Evolutionary conservation across 1,284 basidiomycete genomes (phyloP).

Genomic region (Inonotus obliquus): DNA sequence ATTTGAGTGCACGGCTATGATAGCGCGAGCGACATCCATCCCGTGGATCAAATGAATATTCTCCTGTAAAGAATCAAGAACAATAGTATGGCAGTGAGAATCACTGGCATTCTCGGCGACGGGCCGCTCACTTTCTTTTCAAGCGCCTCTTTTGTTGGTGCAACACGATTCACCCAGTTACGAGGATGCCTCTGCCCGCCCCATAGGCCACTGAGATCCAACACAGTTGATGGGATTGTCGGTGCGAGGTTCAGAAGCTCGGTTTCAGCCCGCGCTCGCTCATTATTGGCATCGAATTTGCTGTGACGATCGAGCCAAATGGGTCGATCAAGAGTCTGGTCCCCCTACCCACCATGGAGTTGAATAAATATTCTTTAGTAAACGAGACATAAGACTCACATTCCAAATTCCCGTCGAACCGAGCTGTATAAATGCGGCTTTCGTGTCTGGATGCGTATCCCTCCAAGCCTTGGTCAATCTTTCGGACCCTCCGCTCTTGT

Average conservation of each 20-base stretch:
- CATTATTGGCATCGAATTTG: constrained; percentile 34
- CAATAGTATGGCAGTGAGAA: neutral
- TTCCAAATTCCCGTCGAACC: constrained; percentile 62
- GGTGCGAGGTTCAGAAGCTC: constrained; percentile 49
- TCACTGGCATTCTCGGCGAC: neutral
- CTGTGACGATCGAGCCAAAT: constrained; percentile 52
- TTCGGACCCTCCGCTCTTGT: constrained; percentile 38
- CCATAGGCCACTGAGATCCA: constrained; percentile 63
- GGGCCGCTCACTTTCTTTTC: constrained; percentile 38
- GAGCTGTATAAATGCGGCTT: constrained; percentile 49
- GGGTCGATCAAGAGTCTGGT: constrained; percentile 18
- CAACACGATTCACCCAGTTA: constrained; percentile 50
- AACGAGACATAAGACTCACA: constrained; percentile 33
- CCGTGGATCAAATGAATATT: constrained; percentile 59
- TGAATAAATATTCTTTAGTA: too few relatives aligned
- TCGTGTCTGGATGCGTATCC: constrained; percentile 27
- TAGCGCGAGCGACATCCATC: constrained; percentile 50
- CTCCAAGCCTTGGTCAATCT: constrained; percentile 33
- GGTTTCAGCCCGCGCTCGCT: constrained; percentile 45
- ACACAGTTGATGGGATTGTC: constrained; percentile 42
- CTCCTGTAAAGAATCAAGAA: constrained; percentile 32
- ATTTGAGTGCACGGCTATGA: constrained; percentile 46
- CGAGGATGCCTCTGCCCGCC: constrained; percentile 44
- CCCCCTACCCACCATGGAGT: too few relatives aligned
- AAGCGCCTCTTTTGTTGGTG: constrained; percentile 50